Evolutionary conservation across 108 stramenopile species (phyloP).

Genomic region (Hondaea fermentalgiana): DNA sequence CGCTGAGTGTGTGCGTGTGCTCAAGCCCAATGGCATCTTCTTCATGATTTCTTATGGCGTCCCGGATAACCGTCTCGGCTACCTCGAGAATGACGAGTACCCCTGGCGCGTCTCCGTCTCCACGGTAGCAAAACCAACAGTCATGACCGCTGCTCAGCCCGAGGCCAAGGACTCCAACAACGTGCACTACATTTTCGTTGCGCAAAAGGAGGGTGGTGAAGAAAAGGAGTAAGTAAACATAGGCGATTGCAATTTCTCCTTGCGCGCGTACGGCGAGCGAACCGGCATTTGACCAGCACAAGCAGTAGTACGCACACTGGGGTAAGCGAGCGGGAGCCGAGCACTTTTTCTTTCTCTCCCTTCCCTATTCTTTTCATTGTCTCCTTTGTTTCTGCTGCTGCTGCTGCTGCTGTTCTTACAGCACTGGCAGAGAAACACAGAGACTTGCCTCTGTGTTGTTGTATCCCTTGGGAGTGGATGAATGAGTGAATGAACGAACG

Average conservation of each 20-base stretch:
- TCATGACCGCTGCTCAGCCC: constrained; percentile 44
- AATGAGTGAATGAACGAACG: no score
- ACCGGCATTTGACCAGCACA: no score
- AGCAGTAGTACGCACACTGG: no score
- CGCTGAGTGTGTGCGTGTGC: constrained; percentile 51
- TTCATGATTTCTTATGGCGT: constrained; percentile 59
- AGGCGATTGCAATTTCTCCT: not conserved
- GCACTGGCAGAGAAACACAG: no score
- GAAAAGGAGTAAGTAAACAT: not conserved
- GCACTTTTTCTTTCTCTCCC: no score
- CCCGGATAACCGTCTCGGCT: constrained; percentile 57
- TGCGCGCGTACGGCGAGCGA: no score
- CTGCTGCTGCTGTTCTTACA: no score
- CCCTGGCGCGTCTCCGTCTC: constrained; percentile 55
- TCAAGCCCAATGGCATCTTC: constrained; percentile 57
- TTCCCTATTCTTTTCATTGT: no score
- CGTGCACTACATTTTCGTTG: constrained; percentile 65
- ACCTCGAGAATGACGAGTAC: constrained; percentile 62
- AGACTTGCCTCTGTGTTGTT: no score
- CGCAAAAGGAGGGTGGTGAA: constrained; percentile 37
- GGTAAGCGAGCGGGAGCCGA: no score
- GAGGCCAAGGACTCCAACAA: constrained; percentile 49
- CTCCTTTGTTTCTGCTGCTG: no score
- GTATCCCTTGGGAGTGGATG: no score
- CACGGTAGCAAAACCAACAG: constrained; percentile 62